A percentile compares a stretch with the other conserved stretches of the same genome.
Evolutionary conservation across 2,329 filamentous ascomycete species (phyloP).

Genomic region (Lomentospora prolificans): DNA sequence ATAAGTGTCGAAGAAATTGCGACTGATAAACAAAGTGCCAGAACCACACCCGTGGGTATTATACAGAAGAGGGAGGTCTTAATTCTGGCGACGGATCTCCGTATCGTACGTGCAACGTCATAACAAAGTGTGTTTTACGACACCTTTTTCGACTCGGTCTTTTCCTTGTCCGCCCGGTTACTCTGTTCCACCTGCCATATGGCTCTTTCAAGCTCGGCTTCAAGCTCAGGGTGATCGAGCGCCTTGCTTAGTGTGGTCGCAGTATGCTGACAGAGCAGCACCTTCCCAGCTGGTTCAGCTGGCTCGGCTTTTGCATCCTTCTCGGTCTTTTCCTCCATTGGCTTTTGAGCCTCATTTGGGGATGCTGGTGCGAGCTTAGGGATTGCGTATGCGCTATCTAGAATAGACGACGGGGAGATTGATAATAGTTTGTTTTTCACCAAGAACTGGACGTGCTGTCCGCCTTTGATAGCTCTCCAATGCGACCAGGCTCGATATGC

Average conservation of each 20-base stretch:
- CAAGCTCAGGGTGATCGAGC: constrained; percentile 59
- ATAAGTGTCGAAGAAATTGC: no score
- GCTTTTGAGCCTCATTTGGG: constrained; percentile 10
- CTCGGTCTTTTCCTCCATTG: constrained; percentile 4
- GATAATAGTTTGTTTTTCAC: constrained; percentile 62
- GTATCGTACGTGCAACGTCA: no score
- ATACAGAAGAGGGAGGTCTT: not conserved
- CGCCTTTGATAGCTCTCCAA: constrained; percentile 77
- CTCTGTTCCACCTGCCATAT: constrained; percentile 60
- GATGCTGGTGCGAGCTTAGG: constrained; percentile 15
- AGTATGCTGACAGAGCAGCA: not conserved
- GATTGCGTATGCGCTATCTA: constrained; percentile 62
- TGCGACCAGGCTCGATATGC: constrained; percentile 87
- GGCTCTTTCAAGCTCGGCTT: constrained; percentile 64
- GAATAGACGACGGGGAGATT: constrained; percentile 51
- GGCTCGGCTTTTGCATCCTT: constrained; percentile 11
- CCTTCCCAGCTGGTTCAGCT: not conserved
- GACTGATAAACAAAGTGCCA: not conserved
- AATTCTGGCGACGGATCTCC: not conserved
- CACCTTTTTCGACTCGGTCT: not conserved
- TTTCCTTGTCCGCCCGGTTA: constrained; percentile 29
- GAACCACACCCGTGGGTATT: not conserved
- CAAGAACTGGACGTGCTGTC: constrained; percentile 75
- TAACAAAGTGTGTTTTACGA: no score
- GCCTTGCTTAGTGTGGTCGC: constrained; percentile 29